Conservation (phyloP, 768 basidiomycete genomes). For the Tylopilus cervinicoccineus region DNA sequence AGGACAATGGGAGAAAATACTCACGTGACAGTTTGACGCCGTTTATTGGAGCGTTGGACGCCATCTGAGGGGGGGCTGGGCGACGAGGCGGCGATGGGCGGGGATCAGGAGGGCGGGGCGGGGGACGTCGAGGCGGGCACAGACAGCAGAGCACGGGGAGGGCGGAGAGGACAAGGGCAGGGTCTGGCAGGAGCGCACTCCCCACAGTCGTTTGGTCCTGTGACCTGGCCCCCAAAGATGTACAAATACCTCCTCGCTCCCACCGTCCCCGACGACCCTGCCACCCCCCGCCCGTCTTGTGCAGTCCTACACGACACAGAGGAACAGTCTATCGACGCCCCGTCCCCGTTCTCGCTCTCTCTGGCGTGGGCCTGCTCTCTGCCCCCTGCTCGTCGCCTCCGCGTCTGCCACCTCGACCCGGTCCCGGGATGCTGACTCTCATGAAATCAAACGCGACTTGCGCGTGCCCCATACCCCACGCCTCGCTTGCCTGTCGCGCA, state of each 20-base stretch:
- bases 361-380: not conserved
- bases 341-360: not conserved
- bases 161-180: slow-evolving; percentile 22
- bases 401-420: not conserved
- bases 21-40: slow-evolving; percentile 83
- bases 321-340: no score
- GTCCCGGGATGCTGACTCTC: slow-evolving; percentile 38
- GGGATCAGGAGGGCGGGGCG: slow-evolving; percentile 13
- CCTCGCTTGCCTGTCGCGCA: slow-evolving; percentile 55
- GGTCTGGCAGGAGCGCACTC: slow-evolving; percentile 24
- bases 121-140: no score
- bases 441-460: slow-evolving; percentile 58
- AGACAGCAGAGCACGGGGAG: not conserved
- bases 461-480: slow-evolving; percentile 50
- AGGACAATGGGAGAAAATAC: slow-evolving; percentile 32
- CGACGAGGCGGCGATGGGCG: not conserved
- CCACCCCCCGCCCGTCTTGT: not conserved
- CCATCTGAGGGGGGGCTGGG: slow-evolving; percentile 41
- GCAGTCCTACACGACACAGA: not conserved
- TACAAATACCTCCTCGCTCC: slow-evolving; percentile 20
- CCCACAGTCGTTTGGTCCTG: slow-evolving; percentile 23
- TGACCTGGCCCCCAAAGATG: slow-evolving; percentile 32
- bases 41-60: slow-evolving; percentile 79
- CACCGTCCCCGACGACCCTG: slow-evolving; percentile 3
- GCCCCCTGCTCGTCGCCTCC: not conserved